Conservation (phyloP, 2,329 filamentous ascomycete genomes). For the Intubia oerlemansii region DNA sequence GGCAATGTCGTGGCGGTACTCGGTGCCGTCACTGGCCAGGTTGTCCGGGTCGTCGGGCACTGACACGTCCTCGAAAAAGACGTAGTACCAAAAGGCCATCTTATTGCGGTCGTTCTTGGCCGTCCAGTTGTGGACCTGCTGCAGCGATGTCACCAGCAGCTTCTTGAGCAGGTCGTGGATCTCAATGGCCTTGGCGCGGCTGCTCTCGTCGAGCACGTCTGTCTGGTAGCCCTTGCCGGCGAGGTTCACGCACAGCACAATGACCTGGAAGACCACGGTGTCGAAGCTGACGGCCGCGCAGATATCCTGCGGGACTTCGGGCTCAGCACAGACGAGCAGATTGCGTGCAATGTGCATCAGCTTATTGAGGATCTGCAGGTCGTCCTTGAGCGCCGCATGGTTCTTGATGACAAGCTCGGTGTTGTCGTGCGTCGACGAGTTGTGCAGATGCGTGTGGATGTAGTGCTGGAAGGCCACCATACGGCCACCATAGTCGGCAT, state of each 20-base stretch:
- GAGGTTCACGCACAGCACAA: conserved; percentile 44
- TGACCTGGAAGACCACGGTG: conserved; percentile 43
- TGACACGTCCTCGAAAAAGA: conserved; percentile 37
- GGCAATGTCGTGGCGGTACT: conserved; percentile 33
- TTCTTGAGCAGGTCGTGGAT: conserved; percentile 48
- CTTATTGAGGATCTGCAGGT: conserved; percentile 41
- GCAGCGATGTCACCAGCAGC: conserved; percentile 40
- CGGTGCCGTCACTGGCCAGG: conserved; percentile 26
- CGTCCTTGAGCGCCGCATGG: conserved; percentile 36
- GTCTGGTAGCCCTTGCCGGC: conserved; percentile 47
- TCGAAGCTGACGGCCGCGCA: conserved; percentile 43
- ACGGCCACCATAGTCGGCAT: too few species aligned
- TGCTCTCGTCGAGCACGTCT: conserved; percentile 36
- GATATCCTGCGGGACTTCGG: conserved; percentile 43
- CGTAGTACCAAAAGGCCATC: conserved; percentile 47
- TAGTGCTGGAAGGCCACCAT: too few species aligned
- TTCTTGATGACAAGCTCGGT: conserved; percentile 41
- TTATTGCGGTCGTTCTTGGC: conserved; percentile 49
- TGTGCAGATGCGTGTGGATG: conserved; percentile 3
- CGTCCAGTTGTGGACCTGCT: conserved; percentile 49
- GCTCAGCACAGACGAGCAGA: conserved; percentile 40
- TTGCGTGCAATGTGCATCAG: conserved; percentile 46
- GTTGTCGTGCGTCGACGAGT: conserved; percentile 24
- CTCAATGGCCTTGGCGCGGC: conserved; percentile 34
- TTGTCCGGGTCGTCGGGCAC: conserved; percentile 27